These are phyloP conservation scores for Podospora comata DNA, from an alignment of 495 filamentous ascomycete species.

Conservation along the genomic window DNA sequence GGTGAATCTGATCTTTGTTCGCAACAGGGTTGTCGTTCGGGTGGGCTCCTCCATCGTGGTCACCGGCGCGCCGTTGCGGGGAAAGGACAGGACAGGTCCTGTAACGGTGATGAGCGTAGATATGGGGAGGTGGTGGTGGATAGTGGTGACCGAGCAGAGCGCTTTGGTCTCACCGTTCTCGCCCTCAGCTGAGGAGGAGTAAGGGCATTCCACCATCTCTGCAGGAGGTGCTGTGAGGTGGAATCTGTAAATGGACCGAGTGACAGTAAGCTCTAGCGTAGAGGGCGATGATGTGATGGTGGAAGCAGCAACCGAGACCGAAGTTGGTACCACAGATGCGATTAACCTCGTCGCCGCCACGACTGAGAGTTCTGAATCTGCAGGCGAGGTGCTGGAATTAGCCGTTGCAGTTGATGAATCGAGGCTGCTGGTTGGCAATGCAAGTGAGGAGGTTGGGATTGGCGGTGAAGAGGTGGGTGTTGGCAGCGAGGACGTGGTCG, in stretches of 20 bases:
- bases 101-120: not conserved
- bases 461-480: not conserved
- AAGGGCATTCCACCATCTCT: not conserved
- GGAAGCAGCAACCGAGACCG: not conserved
- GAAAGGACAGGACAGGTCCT: not conserved
- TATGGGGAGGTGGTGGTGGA: conserved; percentile 9
- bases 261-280: not conserved
- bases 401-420: not conserved
- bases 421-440: not conserved
- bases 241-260: not conserved
- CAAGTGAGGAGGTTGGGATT: not conserved
- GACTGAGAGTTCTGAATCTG: not conserved
- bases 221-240: not conserved
- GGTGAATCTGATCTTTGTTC: not conserved
- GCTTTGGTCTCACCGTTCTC: not conserved
- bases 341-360: not conserved
- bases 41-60: not conserved
- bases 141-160: conserved; percentile 19
- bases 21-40: not conserved
- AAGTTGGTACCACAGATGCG: not conserved
- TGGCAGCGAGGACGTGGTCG: not conserved
- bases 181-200: not conserved
- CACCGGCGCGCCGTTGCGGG: not conserved
- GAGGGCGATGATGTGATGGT: not conserved
- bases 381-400: not conserved